phyloP scores from a whole-genome alignment of 768 basidiomycete genomes.

The Exsudoporus frostii region DNA sequence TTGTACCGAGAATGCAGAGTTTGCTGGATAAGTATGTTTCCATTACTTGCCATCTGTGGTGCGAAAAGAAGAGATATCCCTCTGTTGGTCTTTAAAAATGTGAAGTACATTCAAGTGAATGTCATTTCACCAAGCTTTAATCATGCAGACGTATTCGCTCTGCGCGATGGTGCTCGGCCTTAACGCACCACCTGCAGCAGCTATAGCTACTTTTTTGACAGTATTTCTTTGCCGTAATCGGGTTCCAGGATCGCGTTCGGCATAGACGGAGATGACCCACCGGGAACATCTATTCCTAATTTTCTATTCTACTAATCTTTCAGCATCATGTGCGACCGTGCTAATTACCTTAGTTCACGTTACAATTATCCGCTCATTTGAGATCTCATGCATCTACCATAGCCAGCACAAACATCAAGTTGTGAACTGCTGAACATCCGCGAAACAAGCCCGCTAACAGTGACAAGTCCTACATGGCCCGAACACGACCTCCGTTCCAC shows the following conservation, averaged over 20 bases:
- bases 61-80: slow-evolving; percentile 11
- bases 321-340: background rate
- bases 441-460: background rate
- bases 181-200: background rate
- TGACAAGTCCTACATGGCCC: background rate
- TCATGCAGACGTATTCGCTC: background rate
- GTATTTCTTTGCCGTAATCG: background rate
- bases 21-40: slow-evolving; percentile 38
- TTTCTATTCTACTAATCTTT: background rate
- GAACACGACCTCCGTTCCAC: background rate
- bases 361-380: background rate
- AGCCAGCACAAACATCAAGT: background rate
- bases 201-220: background rate
- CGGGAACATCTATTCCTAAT: slow-evolving; percentile 8
- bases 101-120: slow-evolving; percentile 14
- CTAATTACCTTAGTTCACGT: background rate
- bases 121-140: slow-evolving; percentile 8
- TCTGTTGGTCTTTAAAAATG: slow-evolving; percentile 18
- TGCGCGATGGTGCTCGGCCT: background rate
- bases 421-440: background rate
- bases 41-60: slow-evolving; percentile 1
- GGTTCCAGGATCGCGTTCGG: slow-evolving; percentile 3
- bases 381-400: background rate
- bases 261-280: slow-evolving; percentile 17
- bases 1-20: slow-evolving; percentile 56